A percentile compares a stretch with the other conserved stretches of the same genome.
phyloP scores from a whole-genome alignment of 768 basidiomycete genomes.

The Mycena leptocephala region DNA sequence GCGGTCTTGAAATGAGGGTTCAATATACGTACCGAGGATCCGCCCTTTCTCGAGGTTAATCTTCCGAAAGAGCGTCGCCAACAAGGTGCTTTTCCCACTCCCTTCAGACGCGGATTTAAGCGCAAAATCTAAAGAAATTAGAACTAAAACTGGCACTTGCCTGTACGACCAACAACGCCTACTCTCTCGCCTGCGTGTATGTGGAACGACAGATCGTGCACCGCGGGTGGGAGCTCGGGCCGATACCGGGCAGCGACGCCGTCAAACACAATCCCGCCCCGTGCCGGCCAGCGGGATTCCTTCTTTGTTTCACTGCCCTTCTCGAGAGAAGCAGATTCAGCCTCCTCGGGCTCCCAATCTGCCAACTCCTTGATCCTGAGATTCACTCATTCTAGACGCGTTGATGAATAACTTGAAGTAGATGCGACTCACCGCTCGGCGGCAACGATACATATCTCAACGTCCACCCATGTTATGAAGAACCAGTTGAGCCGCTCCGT shows the following conservation, averaged over 20 bases:
- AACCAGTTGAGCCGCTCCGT: conserved; percentile 26
- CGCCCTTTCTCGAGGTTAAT: conserved; percentile 17
- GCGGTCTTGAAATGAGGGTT: background rate
- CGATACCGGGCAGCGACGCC: conserved; percentile 1
- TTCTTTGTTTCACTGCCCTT: background rate
- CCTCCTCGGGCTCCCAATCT: conserved; percentile 20
- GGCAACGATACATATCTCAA: conserved; percentile 22
- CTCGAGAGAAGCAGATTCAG: background rate
- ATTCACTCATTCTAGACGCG: background rate
- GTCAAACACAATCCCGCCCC: conserved; percentile 13
- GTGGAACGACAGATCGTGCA: conserved; percentile 6
- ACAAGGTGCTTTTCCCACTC: conserved; percentile 17
- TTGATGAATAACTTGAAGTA: background rate
- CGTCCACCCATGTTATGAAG: conserved; percentile 21
- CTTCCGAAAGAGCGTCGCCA: conserved; percentile 13
- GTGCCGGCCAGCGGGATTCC: background rate
- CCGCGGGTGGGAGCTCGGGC: conserved; percentile 14
- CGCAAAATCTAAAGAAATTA: background rate
- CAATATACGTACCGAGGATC: background rate
- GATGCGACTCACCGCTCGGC: conserved; percentile 15
- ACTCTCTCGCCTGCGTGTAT: conserved; percentile 12
- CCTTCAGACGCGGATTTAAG: background rate
- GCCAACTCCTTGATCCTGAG: conserved; percentile 15
- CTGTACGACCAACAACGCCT: conserved; percentile 14
- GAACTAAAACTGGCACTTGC: background rate